Evolutionary conservation across 768 basidiomycete species (phyloP).

Genomic region (Mycena alexandri): DNA sequence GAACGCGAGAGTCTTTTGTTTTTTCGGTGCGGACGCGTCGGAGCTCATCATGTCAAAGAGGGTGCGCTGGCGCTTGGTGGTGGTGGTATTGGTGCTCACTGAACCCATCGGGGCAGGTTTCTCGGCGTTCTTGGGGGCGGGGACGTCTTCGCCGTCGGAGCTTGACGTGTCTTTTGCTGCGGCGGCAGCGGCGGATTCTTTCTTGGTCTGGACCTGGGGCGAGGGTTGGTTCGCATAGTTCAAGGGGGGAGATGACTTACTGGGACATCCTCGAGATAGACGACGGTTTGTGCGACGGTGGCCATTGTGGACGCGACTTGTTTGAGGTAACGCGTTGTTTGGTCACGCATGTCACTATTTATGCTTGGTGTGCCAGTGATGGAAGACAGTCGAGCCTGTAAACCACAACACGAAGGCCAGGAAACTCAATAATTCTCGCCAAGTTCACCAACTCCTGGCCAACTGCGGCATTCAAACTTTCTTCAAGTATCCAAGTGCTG

Average conservation of each 20-base stretch:
- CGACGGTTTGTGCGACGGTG: too few species aligned
- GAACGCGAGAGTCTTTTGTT: slow-evolving; percentile 51
- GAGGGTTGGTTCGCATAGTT: background rate
- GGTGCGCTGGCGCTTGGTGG: slow-evolving; percentile 70
- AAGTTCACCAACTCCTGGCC: too few species aligned
- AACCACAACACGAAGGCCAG: too few species aligned
- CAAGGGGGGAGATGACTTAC: background rate
- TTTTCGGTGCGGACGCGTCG: slow-evolving; percentile 59
- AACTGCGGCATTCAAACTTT: too few species aligned
- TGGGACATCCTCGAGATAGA: slow-evolving; percentile 52
- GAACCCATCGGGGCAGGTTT: slow-evolving; percentile 24
- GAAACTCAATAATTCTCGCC: too few species aligned
- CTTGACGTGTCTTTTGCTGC: slow-evolving; percentile 39
- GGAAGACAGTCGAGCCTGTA: too few species aligned
- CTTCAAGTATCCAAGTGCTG: too few species aligned
- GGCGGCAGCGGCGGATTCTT: background rate
- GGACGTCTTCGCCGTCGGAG: slow-evolving; percentile 46
- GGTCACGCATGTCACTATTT: slow-evolving; percentile 2
- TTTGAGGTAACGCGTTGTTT: background rate
- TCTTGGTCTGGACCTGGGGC: slow-evolving; percentile 14
- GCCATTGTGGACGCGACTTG: slow-evolving; percentile 1
- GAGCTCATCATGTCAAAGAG: slow-evolving; percentile 68
- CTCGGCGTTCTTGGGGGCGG: slow-evolving; percentile 25
- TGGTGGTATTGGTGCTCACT: slow-evolving; percentile 43
- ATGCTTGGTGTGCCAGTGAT: too few species aligned